A percentile compares a stretch with the other conserved stretches of the same genome.
Conservation (phyloP, 306 rosid genomes). For the Dryas drummondii region DNA sequence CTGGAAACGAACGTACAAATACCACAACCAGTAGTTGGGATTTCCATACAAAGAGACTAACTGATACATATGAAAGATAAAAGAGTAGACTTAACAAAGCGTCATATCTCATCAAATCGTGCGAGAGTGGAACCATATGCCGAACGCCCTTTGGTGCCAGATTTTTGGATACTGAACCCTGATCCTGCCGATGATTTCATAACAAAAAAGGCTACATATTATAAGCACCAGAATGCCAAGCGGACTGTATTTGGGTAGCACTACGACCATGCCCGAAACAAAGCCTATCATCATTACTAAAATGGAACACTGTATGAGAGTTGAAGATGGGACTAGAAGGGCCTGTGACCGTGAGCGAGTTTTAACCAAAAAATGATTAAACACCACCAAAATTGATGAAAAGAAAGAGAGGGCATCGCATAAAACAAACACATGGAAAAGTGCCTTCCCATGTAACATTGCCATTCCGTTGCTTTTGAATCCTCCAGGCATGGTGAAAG, state of each 20-base stretch:
- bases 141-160: too few relatives aligned
- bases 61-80: too few relatives aligned
- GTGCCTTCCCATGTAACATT: background rate
- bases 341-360: background rate
- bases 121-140: too few relatives aligned
- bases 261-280: background rate
- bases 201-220: background rate
- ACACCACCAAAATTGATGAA: background rate
- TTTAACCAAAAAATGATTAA: background rate
- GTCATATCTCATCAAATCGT: too few relatives aligned
- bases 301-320: background rate
- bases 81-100: too few relatives aligned
- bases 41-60: too few relatives aligned
- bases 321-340: background rate
- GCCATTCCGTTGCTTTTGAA: background rate
- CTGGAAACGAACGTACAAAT: too few relatives aligned
- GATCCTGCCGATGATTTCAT: background rate
- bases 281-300: background rate
- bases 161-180: too few relatives aligned
- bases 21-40: too few relatives aligned
- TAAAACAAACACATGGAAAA: background rate
- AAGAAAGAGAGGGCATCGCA: background rate
- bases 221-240: background rate
- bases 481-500: background rate
- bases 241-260: background rate